phyloP scores from a whole-genome alignment of 2,329 filamentous ascomycete genomes.

The Zelopaecilomyces penicillatus region DNA sequence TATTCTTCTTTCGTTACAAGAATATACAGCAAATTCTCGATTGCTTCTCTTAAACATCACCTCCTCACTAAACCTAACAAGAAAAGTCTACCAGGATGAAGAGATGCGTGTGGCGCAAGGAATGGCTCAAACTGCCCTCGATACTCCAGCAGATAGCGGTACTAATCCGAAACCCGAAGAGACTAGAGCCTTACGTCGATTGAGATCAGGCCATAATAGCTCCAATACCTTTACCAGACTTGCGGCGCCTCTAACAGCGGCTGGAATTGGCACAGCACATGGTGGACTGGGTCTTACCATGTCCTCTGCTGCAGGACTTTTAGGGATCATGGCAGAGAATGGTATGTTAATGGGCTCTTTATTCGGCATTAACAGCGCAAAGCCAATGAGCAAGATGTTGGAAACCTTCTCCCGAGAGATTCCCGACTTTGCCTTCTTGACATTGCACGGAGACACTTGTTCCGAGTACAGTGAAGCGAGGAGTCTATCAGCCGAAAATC shows the following conservation, averaged over 20 bases:
- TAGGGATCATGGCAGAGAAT: conserved; percentile 74
- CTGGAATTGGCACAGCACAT: conserved; percentile 71
- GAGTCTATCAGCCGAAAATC: conserved; percentile 46
- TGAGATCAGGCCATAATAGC: conserved; percentile 55
- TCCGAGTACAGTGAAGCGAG: conserved; percentile 39
- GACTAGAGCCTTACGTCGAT: conserved; percentile 55
- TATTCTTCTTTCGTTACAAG: conserved; percentile 65
- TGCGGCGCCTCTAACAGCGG: conserved; percentile 66
- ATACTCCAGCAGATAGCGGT: conserved; percentile 22
- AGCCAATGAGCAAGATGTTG: conserved; percentile 79
- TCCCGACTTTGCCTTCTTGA: conserved; percentile 79
- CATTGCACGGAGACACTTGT: conserved; percentile 46
- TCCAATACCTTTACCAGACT: conserved; percentile 55
- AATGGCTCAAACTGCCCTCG: conserved; percentile 64
- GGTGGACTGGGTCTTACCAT: conserved; percentile 67
- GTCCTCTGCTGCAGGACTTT: conserved; percentile 65
- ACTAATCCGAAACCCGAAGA: conserved; percentile 43
- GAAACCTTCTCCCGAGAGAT: conserved; percentile 81
- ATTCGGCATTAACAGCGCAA: conserved; percentile 84
- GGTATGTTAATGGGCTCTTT: conserved; percentile 72
- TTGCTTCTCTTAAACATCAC: conserved; percentile 62
- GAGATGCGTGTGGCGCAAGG: conserved; percentile 69
- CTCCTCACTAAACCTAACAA: conserved; percentile 61
- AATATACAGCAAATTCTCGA: conserved; percentile 67
- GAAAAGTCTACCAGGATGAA: conserved; percentile 56